Evolutionary conservation across 2,329 filamentous ascomycete genomes (phyloP).

Genomic region (Calonectria pseudoturangicola): DNA sequence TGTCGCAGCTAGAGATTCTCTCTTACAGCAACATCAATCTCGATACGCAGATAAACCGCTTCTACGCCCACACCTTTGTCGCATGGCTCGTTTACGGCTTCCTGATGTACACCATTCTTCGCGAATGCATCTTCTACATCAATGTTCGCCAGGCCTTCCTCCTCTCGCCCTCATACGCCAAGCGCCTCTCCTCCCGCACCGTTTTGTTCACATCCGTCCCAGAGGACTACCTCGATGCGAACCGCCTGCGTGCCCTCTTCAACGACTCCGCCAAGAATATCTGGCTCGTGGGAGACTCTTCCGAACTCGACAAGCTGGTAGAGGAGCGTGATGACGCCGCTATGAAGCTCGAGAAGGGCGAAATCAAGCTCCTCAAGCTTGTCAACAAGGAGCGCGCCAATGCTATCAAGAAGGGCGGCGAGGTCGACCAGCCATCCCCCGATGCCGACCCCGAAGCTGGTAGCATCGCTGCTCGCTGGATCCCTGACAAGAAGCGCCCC

Average conservation of each 20-base stretch:
- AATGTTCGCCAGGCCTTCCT: conserved; percentile 95
- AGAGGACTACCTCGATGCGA: conserved; percentile 82
- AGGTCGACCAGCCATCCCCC: conserved; percentile 60
- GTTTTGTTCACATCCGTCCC: conserved; percentile 95
- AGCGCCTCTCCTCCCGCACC: conserved; percentile 90
- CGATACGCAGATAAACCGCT: conserved; percentile 75
- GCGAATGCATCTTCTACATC: conserved; percentile 95
- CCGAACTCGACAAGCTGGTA: conserved; percentile 85
- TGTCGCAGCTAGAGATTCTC: conserved; percentile 75
- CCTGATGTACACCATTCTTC: conserved; percentile 90
- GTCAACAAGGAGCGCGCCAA: conserved; percentile 63
- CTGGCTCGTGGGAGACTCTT: conserved; percentile 87
- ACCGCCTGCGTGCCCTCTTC: conserved; percentile 84
- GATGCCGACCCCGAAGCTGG: conserved; percentile 80
- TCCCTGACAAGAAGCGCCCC: conserved; percentile 80
- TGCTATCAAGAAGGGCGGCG: conserved; percentile 59
- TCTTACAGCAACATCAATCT: conserved; percentile 66
- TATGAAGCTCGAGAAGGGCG: conserved; percentile 87
- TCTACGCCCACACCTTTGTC: conserved; percentile 87
- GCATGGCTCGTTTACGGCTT: conserved; percentile 92
- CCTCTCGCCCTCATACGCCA: conserved; percentile 87
- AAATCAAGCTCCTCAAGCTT: conserved; percentile 86
- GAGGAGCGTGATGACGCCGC: conserved; percentile 84
- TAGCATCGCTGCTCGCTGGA: conserved; percentile 77
- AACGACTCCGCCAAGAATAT: conserved; percentile 86